Base-by-base conservation (phyloP, 2,329 filamentous ascomycete species). In the Anisogramma anomala region DNA sequence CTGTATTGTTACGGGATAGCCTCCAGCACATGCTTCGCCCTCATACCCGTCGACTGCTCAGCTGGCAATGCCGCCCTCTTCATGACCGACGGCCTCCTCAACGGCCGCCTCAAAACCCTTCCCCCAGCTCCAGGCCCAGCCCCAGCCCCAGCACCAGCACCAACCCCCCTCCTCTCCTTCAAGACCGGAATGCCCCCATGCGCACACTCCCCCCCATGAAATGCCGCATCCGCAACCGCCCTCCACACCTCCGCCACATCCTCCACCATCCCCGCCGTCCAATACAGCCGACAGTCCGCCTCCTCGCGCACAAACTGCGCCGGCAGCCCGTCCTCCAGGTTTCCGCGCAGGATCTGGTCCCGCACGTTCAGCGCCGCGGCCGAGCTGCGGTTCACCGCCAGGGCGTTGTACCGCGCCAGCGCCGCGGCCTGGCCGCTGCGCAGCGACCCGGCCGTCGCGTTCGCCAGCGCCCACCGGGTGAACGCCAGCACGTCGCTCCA, bases 201-300 rank as follows among this genome's bases (percentile, higher is more conserved):
- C 11, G 58, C 63, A 37, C 63, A 66, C 34, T 58, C 59, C 3
- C 56, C 63, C 6, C 61, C 62, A 43, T 61, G 58, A 47, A 65
- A 67, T 1, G 61, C 62, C 1, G 60, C 57, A 22, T 56, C 48
- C 0, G 63, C 64, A 2, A 62, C 59, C 5, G 62, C 58, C 52
- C 65, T 65, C 69, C 69, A 73, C 15, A 67, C 54, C 28, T 63
- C 63, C 8, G 58, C 58, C 33, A 68, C 59, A 46, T 71, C 65
- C 7, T 54, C 59, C 34, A 68, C 49, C 64, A 71, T 72, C n/a
- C 57, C 59, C 25, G 59, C 58, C 3, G 68, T 71, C 58, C 67
- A 72, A 55, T 63, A 71, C 19, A 73, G 62, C 13, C 69, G 60
- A 52, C 69, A 73, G 50, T 71, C 68, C 1, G 63, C 57, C 18